phyloP scores from a whole-genome alignment of 2,329 filamentous ascomycete genomes.

The Claviceps cyperi region DNA sequence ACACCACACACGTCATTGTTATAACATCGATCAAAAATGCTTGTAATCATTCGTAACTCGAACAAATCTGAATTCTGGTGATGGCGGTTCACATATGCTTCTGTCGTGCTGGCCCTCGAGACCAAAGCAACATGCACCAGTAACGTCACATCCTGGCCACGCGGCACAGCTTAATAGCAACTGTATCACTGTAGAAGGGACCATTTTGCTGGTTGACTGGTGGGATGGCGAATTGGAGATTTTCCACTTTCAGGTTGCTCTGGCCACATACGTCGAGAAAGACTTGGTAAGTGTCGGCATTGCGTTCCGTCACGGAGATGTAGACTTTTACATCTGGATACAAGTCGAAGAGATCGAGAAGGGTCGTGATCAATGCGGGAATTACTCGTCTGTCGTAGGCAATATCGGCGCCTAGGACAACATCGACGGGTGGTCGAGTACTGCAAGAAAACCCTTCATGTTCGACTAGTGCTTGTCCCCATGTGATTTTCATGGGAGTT shows the following conservation, averaged over 20 bases:
- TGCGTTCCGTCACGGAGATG: conserved; percentile 58
- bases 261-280: conserved; percentile 46
- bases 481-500: conserved; percentile 41
- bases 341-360: conserved; percentile 45
- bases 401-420: conserved; percentile 63
- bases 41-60: neutral
- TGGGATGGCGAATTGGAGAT: conserved; percentile 28
- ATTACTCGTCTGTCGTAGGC: conserved; percentile 58
- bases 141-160: conserved; percentile 10
- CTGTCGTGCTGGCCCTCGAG: neutral
- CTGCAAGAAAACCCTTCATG: conserved; percentile 42
- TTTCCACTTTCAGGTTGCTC: conserved; percentile 27
- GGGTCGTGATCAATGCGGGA: conserved; percentile 47
- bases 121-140: neutral
- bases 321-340: conserved; percentile 44
- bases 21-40: neutral
- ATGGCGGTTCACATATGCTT: neutral
- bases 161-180: conserved; percentile 40
- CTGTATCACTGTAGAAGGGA: conserved; percentile 48
- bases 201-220: conserved; percentile 33
- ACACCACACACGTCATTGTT: neutral
- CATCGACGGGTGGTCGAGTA: conserved; percentile 34
- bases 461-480: conserved; percentile 46
- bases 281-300: conserved; percentile 49
- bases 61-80: neutral